Percentiles rank a stretch among this genome's conserved stretches.
phyloP scores from a whole-genome alignment of 805 yeast species.

The Suhomyces sp. region DNA sequence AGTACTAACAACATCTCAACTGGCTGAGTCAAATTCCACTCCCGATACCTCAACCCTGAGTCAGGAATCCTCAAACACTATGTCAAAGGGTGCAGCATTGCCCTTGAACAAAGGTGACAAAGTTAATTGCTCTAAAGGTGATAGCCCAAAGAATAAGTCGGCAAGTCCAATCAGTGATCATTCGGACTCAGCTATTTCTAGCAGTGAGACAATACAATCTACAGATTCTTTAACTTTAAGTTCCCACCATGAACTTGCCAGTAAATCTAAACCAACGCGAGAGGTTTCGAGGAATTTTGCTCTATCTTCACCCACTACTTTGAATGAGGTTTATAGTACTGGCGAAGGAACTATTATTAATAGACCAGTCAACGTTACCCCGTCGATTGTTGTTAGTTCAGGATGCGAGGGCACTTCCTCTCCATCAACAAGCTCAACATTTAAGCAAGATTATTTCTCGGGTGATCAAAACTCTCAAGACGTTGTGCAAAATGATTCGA shows the following conservation, averaged over 20 bases:
- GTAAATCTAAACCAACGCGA: constrained; percentile 6
- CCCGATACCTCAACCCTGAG: background rate
- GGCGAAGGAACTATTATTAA: background rate
- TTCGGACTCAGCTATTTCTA: constrained; percentile 27
- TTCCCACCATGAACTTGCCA: constrained; percentile 15
- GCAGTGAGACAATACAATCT: constrained; percentile 26
- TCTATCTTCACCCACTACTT: background rate
- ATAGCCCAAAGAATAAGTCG: constrained; percentile 7
- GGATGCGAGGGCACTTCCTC: constrained; percentile 14
- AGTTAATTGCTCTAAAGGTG: background rate
- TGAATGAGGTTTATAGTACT: background rate
- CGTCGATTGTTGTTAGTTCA: constrained; percentile 18
- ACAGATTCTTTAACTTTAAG: constrained; percentile 28
- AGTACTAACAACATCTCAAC: background rate
- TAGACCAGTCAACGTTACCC: constrained; percentile 8
- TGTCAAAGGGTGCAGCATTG: background rate
- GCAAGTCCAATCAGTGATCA: constrained; percentile 28
- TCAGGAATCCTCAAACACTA: background rate
- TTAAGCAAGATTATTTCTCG: constrained; percentile 12
- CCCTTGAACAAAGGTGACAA: background rate
- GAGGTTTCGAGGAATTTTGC: constrained; percentile 4
- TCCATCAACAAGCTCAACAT: constrained; percentile 18
- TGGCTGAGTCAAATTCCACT: background rate
- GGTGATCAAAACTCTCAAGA: constrained; percentile 1
- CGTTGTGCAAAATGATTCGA: constrained; percentile 4